phyloP scores from a whole-genome alignment of 805 yeast species.

The Isabelozyma heimii region DNA sequence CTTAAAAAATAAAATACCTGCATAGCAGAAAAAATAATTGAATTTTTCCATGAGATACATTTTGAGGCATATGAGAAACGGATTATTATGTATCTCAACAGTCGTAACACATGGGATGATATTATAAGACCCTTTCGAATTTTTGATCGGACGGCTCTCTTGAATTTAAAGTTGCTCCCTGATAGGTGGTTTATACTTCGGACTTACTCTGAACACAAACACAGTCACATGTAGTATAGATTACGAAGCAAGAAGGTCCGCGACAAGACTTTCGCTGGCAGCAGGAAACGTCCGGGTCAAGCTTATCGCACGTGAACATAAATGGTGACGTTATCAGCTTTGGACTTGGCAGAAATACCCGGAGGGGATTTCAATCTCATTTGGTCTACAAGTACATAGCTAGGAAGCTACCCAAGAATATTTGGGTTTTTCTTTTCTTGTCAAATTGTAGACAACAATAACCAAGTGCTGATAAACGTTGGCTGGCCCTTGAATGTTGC shows the following conservation, averaged over 20 bases:
- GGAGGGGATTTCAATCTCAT: not conserved
- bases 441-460: no score
- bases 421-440: no score
- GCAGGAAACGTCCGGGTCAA: no score
- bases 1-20: not conserved
- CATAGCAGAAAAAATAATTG: not conserved
- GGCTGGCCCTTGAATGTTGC: no score
- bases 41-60: not conserved
- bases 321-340: not conserved
- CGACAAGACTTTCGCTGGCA: not conserved
- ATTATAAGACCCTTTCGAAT: no score
- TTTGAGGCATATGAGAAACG: not conserved
- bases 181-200: not conserved
- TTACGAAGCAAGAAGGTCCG: not conserved
- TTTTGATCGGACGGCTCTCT: no score
- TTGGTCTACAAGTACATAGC: no score
- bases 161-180: not conserved
- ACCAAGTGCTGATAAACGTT: no score
- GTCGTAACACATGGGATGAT: not conserved
- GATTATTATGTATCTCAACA: not conserved
- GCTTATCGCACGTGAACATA: not conserved
- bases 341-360: not conserved
- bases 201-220: no score
- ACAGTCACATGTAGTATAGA: no score
- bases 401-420: no score